Evolutionary conservation across 2,329 filamentous ascomycete genomes (phyloP), one percentile per base, ranked within the genome.

Genomic region (Trichoderma polysporum): DNA sequence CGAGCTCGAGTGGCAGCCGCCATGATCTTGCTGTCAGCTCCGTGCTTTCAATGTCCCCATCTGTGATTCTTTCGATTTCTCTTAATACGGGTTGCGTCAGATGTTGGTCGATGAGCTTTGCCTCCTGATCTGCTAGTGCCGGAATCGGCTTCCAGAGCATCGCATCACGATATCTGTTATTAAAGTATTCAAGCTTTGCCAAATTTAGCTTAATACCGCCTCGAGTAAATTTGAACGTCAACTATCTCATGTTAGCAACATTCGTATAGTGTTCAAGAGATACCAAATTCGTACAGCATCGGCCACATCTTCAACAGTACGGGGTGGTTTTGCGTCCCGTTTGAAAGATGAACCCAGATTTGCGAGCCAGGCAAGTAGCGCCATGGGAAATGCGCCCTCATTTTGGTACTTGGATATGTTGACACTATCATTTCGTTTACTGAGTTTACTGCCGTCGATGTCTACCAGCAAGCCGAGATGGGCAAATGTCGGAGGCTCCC

Each of bases 201-300:
- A 90, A 86, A 22, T 91, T 88, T 19, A 97, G 92, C 15, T 91
- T 90, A 7, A 94, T 92, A 76, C 97, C 94, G 10, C 94, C 94
- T 72, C 91, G 92, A 3, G 93, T 98, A 79, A 97, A 96, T 74
- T 93, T 93, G 70, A 97, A 84, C 53, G 89, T 88, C 75, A 97
- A 94, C 86, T 92, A 68, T 17, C 4, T 27, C 15, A 50, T 39
- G 59, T 81, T 63, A 79, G 74, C 53, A 29, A 4, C 12, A 17
- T 37, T 33, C 35, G 27, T 10, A 15, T 33, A 0, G 2, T 25
- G 1, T 27, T 33, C 4, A 10, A 7, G 1, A 47, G 22, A 9
- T 1, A 3, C n/a, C 9, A 17, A 33, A 3, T 50, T 74, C 85
- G 63, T 80, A 91, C 91, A 67, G 88, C 88, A 19, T 89, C 76